Conservation (phyloP, 2,329 filamentous ascomycete species). For the Cladophialophora chaetospira region DNA sequence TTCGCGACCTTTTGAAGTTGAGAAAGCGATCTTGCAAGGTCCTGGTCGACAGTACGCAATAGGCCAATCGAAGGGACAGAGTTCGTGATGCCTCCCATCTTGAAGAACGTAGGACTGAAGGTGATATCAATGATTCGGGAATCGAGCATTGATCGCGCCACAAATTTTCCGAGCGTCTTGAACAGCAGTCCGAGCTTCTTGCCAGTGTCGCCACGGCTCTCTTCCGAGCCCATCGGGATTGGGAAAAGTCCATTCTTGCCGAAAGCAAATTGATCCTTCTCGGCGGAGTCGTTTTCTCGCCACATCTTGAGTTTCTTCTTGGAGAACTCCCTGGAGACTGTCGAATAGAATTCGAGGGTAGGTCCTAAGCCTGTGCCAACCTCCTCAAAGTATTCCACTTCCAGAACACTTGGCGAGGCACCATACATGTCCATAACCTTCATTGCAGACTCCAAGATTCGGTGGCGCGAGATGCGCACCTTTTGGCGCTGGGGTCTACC, state of each 20-base stretch:
- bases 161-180: slow-evolving; percentile 93
- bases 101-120: slow-evolving; percentile 97
- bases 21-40: slow-evolving; percentile 81
- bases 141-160: slow-evolving; percentile 96
- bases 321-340: slow-evolving; percentile 93
- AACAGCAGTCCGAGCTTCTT: slow-evolving; percentile 86
- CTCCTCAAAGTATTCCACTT: slow-evolving; percentile 98
- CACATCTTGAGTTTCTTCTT: slow-evolving; percentile 97
- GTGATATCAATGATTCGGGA: slow-evolving; percentile 97
- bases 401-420: slow-evolving; percentile 90
- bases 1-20: slow-evolving; percentile 83
- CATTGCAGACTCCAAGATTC: slow-evolving; percentile 92
- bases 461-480: slow-evolving; percentile 92
- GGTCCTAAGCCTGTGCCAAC: slow-evolving; percentile 94
- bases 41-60: slow-evolving; percentile 84
- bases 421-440: slow-evolving; percentile 99
- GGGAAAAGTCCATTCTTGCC: slow-evolving; percentile 86
- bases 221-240: slow-evolving; percentile 79
- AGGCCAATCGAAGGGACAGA: slow-evolving; percentile 85
- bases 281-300: slow-evolving; percentile 79
- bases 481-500: slow-evolving; percentile 93
- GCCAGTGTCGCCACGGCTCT: slow-evolving; percentile 73
- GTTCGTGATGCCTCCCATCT: slow-evolving; percentile 71
- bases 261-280: slow-evolving; percentile 70
- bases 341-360: slow-evolving; percentile 96